phyloP scores from a whole-genome alignment of 352 stramenopile species.

The Phytopythium kandeliae region DNA sequence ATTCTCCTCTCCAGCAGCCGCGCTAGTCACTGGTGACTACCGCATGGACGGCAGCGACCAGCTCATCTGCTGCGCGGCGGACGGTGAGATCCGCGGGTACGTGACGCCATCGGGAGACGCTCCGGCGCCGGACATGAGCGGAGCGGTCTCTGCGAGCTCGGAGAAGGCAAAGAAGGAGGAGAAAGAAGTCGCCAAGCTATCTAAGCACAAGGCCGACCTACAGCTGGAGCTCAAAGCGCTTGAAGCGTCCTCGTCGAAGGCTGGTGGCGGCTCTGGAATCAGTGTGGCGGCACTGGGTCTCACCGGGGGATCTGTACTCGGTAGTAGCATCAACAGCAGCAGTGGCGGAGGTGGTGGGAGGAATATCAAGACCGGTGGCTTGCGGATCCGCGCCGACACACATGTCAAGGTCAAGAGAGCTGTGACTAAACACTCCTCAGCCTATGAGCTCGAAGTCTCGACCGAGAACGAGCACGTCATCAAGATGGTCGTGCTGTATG shows the following conservation, averaged over 20 bases:
- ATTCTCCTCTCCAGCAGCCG: slow-evolving; percentile 51
- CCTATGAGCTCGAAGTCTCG: slow-evolving; percentile 76
- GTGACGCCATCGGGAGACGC: slow-evolving; percentile 42
- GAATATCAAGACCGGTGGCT: slow-evolving; percentile 21
- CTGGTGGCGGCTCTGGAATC: slow-evolving; percentile 6
- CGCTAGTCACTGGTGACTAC: slow-evolving; percentile 81
- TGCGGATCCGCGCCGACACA: slow-evolving; percentile 49
- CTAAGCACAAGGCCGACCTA: slow-evolving; percentile 69
- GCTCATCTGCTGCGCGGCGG: slow-evolving; percentile 80
- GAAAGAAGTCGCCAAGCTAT: slow-evolving; percentile 78
- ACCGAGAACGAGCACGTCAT: slow-evolving; percentile 86
- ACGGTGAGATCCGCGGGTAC: slow-evolving; percentile 81
- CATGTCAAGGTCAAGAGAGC: slow-evolving; percentile 55
- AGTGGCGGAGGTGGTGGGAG: slow-evolving; percentile 16
- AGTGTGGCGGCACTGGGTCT: slow-evolving; percentile 2
- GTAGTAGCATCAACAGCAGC: slow-evolving; percentile 8
- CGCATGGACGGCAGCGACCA: slow-evolving; percentile 85
- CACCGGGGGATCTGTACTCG: background rate
- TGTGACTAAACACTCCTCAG: slow-evolving; percentile 40
- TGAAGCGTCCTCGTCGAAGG: slow-evolving; percentile 31
- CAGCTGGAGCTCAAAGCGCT: slow-evolving; percentile 74
- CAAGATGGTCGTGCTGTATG: slow-evolving; percentile 83
- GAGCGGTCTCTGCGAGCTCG: slow-evolving; percentile 9
- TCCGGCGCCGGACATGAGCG: slow-evolving; percentile 11
- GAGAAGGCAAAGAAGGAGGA: slow-evolving; percentile 54